These are phyloP conservation scores for Penicillium silybi DNA, from an alignment of 495 filamentous ascomycete genomes.

Conservation along the genomic window DNA sequence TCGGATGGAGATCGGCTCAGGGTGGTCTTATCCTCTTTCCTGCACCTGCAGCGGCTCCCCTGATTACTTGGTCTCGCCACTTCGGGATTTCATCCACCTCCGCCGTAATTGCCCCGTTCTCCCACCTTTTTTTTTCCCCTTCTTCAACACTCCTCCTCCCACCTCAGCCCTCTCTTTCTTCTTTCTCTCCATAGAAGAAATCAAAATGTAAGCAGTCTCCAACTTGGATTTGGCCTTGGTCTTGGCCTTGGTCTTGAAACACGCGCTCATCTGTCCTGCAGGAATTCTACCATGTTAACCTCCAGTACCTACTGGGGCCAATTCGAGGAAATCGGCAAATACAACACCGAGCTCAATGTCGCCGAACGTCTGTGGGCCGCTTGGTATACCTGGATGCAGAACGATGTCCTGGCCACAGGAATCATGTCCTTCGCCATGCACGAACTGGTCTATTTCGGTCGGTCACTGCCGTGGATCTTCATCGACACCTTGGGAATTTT, in stretches of 20 bases:
- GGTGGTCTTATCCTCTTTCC: constrained; percentile 31
- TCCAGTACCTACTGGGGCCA: constrained; percentile 70
- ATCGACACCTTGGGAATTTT: constrained; percentile 84
- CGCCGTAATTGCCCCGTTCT: background rate
- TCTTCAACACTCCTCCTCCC: background rate
- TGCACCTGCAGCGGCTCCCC: background rate
- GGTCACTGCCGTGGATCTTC: constrained; percentile 88
- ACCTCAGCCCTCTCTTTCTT: background rate
- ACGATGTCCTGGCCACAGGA: constrained; percentile 90
- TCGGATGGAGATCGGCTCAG: constrained; percentile 34
- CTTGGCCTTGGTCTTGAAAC: too few relatives aligned
- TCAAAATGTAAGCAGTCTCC: constrained; percentile 1
- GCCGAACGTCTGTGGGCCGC: constrained; percentile 86
- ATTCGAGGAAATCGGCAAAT: constrained; percentile 80
- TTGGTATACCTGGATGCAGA: constrained; percentile 98
- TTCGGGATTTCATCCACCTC: constrained; percentile 25
- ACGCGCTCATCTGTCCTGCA: constrained; percentile 13
- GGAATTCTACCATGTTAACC: constrained; percentile 55
- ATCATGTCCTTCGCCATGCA: constrained; percentile 97
- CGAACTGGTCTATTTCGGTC: constrained; percentile 89
- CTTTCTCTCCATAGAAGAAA: background rate
- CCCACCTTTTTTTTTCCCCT: background rate
- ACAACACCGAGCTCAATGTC: constrained; percentile 83
- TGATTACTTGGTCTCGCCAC: constrained; percentile 37
- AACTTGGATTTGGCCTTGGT: too few relatives aligned